phyloP scores from a whole-genome alignment of 257 asterid species.

The Solanum sparsipilum region DNA sequence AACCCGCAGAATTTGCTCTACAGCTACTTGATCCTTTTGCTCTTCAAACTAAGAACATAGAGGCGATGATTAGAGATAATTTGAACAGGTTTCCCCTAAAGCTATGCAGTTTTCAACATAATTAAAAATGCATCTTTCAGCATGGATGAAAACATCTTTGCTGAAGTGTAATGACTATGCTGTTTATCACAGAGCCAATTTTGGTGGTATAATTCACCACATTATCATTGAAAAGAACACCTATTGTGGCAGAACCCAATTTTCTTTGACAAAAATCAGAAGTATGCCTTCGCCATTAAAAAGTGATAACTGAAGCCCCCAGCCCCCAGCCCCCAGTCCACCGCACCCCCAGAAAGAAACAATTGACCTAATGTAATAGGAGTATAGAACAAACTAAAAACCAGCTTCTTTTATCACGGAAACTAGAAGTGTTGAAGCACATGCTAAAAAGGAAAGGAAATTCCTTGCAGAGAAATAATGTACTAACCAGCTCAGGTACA shows the following conservation, averaged over 20 bases:
- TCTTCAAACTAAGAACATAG: slow-evolving; percentile 67
- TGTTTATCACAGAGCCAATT: background rate
- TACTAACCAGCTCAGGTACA: slow-evolving; percentile 84
- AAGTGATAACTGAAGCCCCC: background rate
- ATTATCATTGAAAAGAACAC: background rate
- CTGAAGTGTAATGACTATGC: background rate
- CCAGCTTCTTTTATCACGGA: background rate
- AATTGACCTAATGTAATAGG: background rate
- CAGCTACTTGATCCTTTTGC: slow-evolving; percentile 82
- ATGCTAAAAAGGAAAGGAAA: background rate
- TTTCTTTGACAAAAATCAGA: background rate
- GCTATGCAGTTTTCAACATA: background rate
- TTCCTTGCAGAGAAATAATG: background rate
- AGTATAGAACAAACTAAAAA: background rate
- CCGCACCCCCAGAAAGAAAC: background rate
- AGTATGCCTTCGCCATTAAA: background rate
- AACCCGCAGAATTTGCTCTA: slow-evolving; percentile 81
- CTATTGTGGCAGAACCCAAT: background rate
- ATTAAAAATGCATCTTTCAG: background rate
- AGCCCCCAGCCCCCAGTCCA: background rate
- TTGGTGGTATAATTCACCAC: background rate
- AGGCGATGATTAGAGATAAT: slow-evolving; percentile 4
- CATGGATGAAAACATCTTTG: background rate
- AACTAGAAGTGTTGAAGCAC: background rate
- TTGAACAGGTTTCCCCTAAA: slow-evolving; percentile 2